phyloP scores from a whole-genome alignment of 805 yeast species.

The Lipomyces japonicus region DNA sequence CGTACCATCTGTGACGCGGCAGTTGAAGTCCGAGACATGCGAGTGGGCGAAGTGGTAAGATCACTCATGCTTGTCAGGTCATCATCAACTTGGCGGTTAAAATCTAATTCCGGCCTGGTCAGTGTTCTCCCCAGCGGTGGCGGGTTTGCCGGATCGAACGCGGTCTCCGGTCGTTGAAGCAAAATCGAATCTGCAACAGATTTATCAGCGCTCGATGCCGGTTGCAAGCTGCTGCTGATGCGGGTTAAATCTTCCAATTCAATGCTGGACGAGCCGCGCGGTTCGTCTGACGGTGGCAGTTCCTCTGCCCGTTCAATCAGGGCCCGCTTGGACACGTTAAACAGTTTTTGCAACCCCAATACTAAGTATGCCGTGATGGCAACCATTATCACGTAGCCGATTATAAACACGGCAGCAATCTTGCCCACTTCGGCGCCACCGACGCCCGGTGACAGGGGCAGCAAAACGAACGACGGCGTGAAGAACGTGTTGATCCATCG shows the following conservation, averaged over 20 bases:
- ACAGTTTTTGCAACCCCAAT: constrained; percentile 41
- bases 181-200: background rate
- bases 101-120: background rate
- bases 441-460: constrained; percentile 65
- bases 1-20: no score
- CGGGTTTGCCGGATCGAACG: background rate
- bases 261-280: constrained; percentile 4
- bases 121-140: background rate
- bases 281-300: constrained; percentile 12
- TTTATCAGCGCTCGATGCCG: background rate
- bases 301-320: constrained; percentile 31
- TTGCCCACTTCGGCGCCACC: constrained; percentile 65
- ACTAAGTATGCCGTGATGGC: constrained; percentile 50
- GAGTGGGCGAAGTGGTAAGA: background rate
- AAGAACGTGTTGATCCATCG: constrained; percentile 77
- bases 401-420: constrained; percentile 67
- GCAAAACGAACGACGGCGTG: constrained; percentile 69
- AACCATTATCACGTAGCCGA: constrained; percentile 58
- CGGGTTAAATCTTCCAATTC: constrained; percentile 7
- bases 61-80: constrained; percentile 3
- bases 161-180: background rate
- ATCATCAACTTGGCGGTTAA: background rate
- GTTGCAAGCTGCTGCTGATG: background rate
- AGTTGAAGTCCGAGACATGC: background rate
- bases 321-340: constrained; percentile 30